A percentile compares a stretch with the other conserved stretches of the same genome.
phyloP scores from a whole-genome alignment of 805 yeast genomes.

The Dipodascopsis uninucleata region DNA sequence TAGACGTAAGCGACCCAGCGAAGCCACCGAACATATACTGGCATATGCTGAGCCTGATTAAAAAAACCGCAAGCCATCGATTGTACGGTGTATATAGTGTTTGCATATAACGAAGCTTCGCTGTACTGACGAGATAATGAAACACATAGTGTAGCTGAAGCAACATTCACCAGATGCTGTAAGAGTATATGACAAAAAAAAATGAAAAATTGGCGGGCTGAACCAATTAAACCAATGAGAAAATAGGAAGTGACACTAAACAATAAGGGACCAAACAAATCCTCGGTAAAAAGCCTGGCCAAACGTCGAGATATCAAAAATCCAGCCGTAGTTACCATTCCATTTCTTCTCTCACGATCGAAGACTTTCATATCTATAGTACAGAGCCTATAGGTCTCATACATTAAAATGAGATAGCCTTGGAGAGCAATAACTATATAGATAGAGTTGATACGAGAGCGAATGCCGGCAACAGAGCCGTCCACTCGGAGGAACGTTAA shows the following conservation, averaged over 20 bases:
- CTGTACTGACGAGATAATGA: conserved; percentile 60
- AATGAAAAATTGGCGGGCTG: conserved; percentile 51
- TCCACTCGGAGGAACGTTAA: conserved; percentile 64
- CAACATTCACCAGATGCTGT: conserved; percentile 53
- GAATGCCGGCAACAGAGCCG: conserved; percentile 56
- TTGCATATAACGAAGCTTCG: conserved; percentile 57
- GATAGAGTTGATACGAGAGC: conserved; percentile 53
- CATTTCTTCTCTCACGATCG: conserved; percentile 69
- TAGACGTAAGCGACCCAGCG: conserved; percentile 69
- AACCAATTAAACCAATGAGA: conserved; percentile 67
- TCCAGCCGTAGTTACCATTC: conserved; percentile 62
- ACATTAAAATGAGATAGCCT: conserved; percentile 53
- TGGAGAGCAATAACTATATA: conserved; percentile 54
- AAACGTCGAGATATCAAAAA: conserved; percentile 63
- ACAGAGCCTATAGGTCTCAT: conserved; percentile 58
- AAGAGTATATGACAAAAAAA: conserved; percentile 60
- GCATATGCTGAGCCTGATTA: conserved; percentile 67
- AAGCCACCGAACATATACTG: conserved; percentile 83
- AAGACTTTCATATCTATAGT: conserved; percentile 51
- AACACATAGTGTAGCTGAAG: conserved; percentile 50
- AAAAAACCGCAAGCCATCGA: conserved; percentile 79
- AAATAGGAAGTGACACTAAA: conserved; percentile 64
- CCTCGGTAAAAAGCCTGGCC: conserved; percentile 65
- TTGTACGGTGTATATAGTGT: conserved; percentile 64
- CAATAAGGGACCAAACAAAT: conserved; percentile 56